phyloP scores from a whole-genome alignment of 139 green algal genomes.

The Haematococcus lacustris region DNA sequence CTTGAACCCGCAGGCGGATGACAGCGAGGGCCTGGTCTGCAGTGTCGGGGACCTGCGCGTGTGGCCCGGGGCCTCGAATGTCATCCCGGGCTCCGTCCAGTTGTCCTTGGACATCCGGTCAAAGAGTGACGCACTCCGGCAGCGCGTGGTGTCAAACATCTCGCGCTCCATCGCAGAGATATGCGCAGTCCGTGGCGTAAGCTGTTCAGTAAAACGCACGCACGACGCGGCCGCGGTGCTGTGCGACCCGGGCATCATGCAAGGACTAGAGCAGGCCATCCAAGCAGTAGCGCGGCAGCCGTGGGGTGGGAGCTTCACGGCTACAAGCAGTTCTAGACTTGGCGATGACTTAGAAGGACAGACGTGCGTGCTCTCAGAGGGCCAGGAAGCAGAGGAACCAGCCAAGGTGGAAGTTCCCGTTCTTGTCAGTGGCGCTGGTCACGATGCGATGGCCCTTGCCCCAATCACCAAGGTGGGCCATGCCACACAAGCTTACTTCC shows the following conservation, averaged over 20 bases:
- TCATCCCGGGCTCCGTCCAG: slow-evolving; percentile 68
- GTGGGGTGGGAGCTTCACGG: not conserved
- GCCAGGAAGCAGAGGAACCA: no score
- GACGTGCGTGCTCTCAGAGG: no score
- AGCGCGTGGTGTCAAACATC: slow-evolving; percentile 16
- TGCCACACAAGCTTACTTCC: not conserved
- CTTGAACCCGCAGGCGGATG: no score
- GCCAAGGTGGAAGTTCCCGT: slow-evolving; percentile 22
- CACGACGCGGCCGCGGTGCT: slow-evolving; percentile 54
- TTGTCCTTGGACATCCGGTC: slow-evolving; percentile 65
- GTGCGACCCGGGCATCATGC: slow-evolving; percentile 31
- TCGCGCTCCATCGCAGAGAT: slow-evolving; percentile 14
- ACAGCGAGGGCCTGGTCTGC: slow-evolving; percentile 69
- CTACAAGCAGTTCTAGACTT: no score
- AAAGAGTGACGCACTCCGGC: slow-evolving; percentile 10
- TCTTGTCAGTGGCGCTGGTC: slow-evolving; percentile 79
- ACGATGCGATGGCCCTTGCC: slow-evolving; percentile 83
- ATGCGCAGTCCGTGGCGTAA: slow-evolving; percentile 30
- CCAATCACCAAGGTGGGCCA: slow-evolving; percentile 44
- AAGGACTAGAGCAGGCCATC: slow-evolving; percentile 1
- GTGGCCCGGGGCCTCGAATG: slow-evolving; percentile 78
- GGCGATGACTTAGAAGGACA: no score
- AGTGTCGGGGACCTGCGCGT: slow-evolving; percentile 76
- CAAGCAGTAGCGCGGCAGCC: not conserved
- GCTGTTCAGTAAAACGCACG: slow-evolving; percentile 39